Percentiles rank a stretch among this genome's conserved stretches.
Evolutionary conservation across 768 basidiomycete species (phyloP).

Genomic region (Pleurotus citrinopileatus): DNA sequence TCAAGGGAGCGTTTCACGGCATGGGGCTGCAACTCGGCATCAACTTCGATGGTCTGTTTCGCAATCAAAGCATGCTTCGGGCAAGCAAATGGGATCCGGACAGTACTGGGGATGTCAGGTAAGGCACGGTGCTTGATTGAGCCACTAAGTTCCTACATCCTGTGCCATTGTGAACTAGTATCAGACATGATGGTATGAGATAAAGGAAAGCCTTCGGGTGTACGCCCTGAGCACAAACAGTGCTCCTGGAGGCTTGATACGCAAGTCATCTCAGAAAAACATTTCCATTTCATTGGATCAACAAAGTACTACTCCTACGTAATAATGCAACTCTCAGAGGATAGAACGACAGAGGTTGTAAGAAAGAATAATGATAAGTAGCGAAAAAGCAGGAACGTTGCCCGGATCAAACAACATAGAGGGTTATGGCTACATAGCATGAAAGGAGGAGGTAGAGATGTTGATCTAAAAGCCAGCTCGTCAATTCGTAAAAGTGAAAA

Average conservation of each 20-base stretch:
- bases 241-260: too few species aligned
- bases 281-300: slow-evolving; percentile 8
- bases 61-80: slow-evolving; percentile 77
- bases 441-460: slow-evolving; percentile 2
- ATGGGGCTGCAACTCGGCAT: slow-evolving; percentile 77
- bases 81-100: slow-evolving; percentile 78
- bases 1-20: slow-evolving; percentile 72
- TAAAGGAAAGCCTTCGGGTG: too few species aligned
- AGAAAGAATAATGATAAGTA: slow-evolving; percentile 9
- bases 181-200: slow-evolving; percentile 10
- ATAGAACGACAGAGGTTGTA: slow-evolving; percentile 1
- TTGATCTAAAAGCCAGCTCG: slow-evolving; percentile 10
- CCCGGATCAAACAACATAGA: slow-evolving; percentile 1
- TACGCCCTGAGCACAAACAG: too few species aligned
- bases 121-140: background rate
- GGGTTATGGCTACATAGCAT: slow-evolving; percentile 3
- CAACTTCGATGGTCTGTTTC: slow-evolving; percentile 82
- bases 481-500: background rate
- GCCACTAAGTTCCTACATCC: slow-evolving; percentile 9
- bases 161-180: slow-evolving; percentile 12
- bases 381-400: background rate
- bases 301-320: slow-evolving; percentile 10
- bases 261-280: background rate
- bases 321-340: slow-evolving; percentile 11
- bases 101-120: slow-evolving; percentile 34